These are phyloP conservation scores for Diplodia mutila DNA, from an alignment of 2,329 filamentous ascomycete genomes.

Conservation along the genomic window DNA sequence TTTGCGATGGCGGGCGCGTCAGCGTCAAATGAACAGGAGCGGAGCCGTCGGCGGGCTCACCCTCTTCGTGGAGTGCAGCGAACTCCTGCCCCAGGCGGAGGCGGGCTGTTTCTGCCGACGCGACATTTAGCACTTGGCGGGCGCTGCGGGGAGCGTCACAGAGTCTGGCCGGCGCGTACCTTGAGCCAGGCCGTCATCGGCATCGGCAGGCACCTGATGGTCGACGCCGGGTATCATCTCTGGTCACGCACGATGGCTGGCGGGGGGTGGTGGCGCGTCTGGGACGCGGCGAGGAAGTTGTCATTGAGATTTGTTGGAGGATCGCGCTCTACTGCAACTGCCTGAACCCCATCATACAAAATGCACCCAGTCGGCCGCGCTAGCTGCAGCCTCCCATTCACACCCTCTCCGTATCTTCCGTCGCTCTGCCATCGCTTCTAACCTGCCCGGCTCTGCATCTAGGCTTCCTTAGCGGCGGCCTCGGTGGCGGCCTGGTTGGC, in stretches of 20 bases:
- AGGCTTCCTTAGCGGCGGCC: constrained; percentile 52
- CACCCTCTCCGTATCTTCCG: not conserved
- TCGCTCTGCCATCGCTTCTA: constrained; percentile 12
- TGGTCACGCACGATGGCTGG: constrained; percentile 5
- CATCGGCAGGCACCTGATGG: constrained; percentile 18
- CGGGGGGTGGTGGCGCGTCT: constrained; percentile 21
- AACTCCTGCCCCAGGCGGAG: constrained; percentile 23
- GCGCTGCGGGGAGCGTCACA: constrained; percentile 23
- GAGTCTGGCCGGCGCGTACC: constrained; percentile 14
- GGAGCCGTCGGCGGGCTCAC: constrained; percentile 2
- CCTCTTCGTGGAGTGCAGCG: constrained; percentile 12
- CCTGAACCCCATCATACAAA: constrained; percentile 26
- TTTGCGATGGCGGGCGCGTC: not conserved
- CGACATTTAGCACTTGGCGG: constrained; percentile 15
- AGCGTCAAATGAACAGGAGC: constrained; percentile 2
- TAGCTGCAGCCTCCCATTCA: constrained; percentile 23
- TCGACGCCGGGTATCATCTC: constrained; percentile 24
- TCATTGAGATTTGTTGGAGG: constrained; percentile 25
- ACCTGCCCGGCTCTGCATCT: constrained; percentile 23
- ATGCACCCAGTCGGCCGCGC: constrained; percentile 25
- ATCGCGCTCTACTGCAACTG: constrained; percentile 24
- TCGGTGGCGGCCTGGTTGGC: constrained; percentile 54
- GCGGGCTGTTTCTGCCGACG: constrained; percentile 24
- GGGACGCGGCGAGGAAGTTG: constrained; percentile 23
- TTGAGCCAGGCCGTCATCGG: constrained; percentile 16